Evolutionary conservation across 805 yeast genomes (phyloP), one percentile per base, ranked within the genome.

Genomic region (Nakazawaea laoshanensis): DNA sequence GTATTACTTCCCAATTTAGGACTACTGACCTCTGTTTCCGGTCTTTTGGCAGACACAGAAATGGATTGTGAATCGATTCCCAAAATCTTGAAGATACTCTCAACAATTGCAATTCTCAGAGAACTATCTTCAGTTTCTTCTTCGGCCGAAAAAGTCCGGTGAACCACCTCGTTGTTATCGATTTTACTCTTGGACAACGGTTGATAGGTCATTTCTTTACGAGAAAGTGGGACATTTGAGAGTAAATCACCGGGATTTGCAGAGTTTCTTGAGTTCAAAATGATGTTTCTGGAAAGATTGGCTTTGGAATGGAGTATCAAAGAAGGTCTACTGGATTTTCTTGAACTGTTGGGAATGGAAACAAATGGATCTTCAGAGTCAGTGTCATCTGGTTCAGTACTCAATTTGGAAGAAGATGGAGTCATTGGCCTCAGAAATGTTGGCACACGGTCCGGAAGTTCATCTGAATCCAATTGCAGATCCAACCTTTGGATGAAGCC

Each of bases 231-330:
- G 1, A 79, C 95, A 35, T 80, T 82, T 0, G 95, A 81, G 8
- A 87, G 56, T 32, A 87, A 61, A 49, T 86, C 95, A 19, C 95
- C 95, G 0, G 95, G 95, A 46, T 81, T 85, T 12, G 77, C 59
- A 4, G 70, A 56, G 33, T 70, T 67, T 31, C 77, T 59, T 2
- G 82, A 65, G 17, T 67, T 71, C 22, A 80, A 55, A 4, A 56
- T 70, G 24, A 72, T 70, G 41, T 70, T 70, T 36, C 70, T 57
- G 2, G 76, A 67, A 8, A 26, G 8, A 16, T 15, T 27, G 15
- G n/a, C 27, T 15, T 27, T 30, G 15, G 29, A 11, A 15, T 16
- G n/a, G n/a, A 14, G 22, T 7, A 21, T n/a, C 9, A 27, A 17
- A 10, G n/a, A 5, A 5, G 35, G 19, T 12, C 29, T 26, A 18